Percentiles rank a stretch among this genome's conserved stretches.
Conservation (phyloP, 2,329 filamentous ascomycete species). For the Ciborinia camelliae region DNA sequence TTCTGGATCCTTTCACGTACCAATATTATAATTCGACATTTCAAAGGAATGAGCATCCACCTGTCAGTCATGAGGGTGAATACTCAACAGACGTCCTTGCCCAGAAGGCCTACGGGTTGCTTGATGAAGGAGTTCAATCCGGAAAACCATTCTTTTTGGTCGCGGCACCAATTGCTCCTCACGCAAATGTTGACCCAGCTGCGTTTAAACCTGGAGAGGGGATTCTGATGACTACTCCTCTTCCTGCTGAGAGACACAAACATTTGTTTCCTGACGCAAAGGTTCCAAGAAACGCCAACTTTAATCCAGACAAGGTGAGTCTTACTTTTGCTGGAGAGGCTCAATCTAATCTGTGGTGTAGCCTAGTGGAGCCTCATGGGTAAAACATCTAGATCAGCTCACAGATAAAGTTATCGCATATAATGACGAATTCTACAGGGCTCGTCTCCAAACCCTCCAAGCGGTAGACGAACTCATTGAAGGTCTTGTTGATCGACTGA, state of each 20-base stretch:
- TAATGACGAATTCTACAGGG: conserved; percentile 51
- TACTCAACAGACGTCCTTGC: conserved; percentile 55
- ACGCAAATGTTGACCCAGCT: conserved; percentile 47
- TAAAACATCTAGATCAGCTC: conserved; percentile 43
- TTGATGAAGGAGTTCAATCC: conserved; percentile 55
- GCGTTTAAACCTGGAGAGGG: conserved; percentile 14
- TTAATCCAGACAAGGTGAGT: conserved; percentile 59
- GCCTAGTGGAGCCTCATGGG: conserved; percentile 48
- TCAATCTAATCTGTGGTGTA: conserved; percentile 22
- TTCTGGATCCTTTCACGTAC: conserved; percentile 66
- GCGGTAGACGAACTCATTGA: conserved; percentile 55
- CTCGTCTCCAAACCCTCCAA: conserved; percentile 51
- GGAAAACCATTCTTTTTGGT: conserved; percentile 64
- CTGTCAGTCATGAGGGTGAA: conserved; percentile 51
- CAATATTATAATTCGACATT: conserved; percentile 64
- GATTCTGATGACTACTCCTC: conserved; percentile 46
- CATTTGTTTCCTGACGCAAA: conserved; percentile 57
- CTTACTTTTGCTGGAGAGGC: background rate
- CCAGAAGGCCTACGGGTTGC: conserved; percentile 55
- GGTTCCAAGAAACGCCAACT: conserved; percentile 60
- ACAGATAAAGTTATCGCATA: conserved; percentile 44
- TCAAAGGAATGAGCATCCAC: conserved; percentile 55
- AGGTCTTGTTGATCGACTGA: conserved; percentile 44
- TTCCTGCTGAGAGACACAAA: conserved; percentile 58
- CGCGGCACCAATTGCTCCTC: conserved; percentile 64